Conservation (phyloP, 23 red algal species). For the Gracilaria domingensis region DNA sequence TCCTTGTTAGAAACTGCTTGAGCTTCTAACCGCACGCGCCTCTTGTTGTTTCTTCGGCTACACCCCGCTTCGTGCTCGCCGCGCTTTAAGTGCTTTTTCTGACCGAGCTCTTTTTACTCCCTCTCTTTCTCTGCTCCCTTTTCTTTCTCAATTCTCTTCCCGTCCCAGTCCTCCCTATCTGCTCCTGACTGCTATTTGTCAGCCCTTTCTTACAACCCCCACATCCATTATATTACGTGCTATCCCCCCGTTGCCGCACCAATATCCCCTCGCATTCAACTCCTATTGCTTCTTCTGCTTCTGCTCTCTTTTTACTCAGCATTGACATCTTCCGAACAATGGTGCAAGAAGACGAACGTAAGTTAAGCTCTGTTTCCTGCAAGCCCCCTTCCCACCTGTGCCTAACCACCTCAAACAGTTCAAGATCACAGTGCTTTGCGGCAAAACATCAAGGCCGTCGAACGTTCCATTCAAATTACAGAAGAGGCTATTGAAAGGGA, state of each 20-base stretch:
- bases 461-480: conserved; percentile 51
- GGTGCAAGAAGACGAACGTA: conserved; percentile 21
- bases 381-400: background rate
- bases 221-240: background rate
- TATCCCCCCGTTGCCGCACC: background rate
- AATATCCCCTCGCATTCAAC: background rate
- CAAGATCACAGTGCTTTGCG: conserved; percentile 23
- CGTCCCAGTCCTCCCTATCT: background rate
- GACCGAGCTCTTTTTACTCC: background rate
- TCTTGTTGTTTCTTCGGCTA: background rate
- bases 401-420: conserved; percentile 16
- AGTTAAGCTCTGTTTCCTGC: background rate
- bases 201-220: background rate
- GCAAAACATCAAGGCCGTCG: conserved; percentile 45
- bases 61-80: background rate
- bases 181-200: background rate
- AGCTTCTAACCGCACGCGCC: background rate
- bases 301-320: background rate
- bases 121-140: background rate
- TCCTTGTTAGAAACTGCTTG: background rate
- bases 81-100: background rate
- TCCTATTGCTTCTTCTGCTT: background rate
- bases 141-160: background rate
- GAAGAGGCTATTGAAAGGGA: conserved; percentile 41
- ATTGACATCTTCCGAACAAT: background rate